Percentiles rank a stretch among this genome's conserved stretches.
These are phyloP conservation scores for Pseudogymnoascus sp. DNA, from an alignment of 2,329 filamentous ascomycete species.

Conservation along the genomic window DNA sequence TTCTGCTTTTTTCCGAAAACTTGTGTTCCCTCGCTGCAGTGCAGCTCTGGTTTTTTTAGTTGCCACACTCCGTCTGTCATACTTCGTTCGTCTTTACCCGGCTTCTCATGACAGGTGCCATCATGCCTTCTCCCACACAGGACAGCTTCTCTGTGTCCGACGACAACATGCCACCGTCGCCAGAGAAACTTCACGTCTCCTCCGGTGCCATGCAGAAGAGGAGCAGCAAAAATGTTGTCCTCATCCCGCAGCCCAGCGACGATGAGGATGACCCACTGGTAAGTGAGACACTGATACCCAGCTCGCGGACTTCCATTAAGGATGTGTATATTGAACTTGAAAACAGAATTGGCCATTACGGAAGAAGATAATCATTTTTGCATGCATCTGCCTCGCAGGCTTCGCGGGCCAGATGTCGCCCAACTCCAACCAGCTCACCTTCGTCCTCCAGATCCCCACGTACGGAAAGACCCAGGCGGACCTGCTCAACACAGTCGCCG, in stretches of 20 bases:
- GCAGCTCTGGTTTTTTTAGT: not conserved
- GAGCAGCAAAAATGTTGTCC: conserved; percentile 22
- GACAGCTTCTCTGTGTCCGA: not conserved
- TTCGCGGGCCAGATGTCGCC: conserved; percentile 7
- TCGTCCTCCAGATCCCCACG: conserved; percentile 3
- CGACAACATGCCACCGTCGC: not conserved
- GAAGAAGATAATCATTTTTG: conserved; percentile 6
- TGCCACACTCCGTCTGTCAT: not conserved
- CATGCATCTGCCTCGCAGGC: not conserved
- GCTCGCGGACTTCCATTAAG: not conserved
- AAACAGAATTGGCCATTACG: conserved; percentile 3
- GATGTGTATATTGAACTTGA: not conserved
- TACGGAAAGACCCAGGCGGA: conserved; percentile 2
- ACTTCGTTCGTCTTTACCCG: not conserved
- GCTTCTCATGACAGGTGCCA: not conserved
- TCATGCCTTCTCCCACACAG: not conserved
- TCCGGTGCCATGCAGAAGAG: not conserved
- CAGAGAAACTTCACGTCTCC: conserved; percentile 4
- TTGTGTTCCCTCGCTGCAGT: not conserved
- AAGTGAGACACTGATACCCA: conserved; percentile 8
- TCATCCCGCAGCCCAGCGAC: conserved; percentile 40
- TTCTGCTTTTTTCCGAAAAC: not conserved
- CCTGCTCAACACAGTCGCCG: conserved; percentile 9
- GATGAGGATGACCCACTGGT: conserved; percentile 40
- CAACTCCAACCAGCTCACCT: conserved; percentile 8